Evolutionary conservation across 148 eudicot species (phyloP), one percentile per base, ranked within the genome.

Genomic region (Hydrangea macrophylla): DNA sequence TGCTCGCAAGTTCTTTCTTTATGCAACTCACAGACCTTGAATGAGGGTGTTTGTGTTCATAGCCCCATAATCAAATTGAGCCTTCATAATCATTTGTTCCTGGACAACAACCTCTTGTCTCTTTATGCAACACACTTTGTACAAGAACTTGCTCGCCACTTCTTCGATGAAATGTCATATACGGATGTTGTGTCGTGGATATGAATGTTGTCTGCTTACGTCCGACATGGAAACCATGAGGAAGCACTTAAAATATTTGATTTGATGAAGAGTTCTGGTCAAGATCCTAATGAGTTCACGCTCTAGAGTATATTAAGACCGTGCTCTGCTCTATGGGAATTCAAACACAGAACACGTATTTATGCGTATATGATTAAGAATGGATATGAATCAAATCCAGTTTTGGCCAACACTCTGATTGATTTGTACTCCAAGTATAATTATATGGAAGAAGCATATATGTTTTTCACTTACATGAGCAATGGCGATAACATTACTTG

Each of bases 141-240:
- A 9, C 30, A 10, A 22, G 51, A 61, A 37, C 31, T 37, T 61
- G 65, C 65, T 22, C 65, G 65, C 65, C 65, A 61, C 26, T 24
- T 61, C 28, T 61, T 61, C 24, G 65, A 61, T 13, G 65, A 61
- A 61, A 61, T 61, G 65, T 51, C 51, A 25, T 15, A 37, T 1
- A 61, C 25, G 28, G 65, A 61, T 61, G 50, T 61, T 36, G 65
- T 61, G 28, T 61, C 65, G n/a, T 61, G 65, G 65, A 24, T 51
- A 22, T 33, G 31, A 2, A 61, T 61, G 65, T 1, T 61, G 30
- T 61, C 65, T 24, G 65, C 65, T 61, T 61, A 39, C 30, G 40
- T 25, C 18, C 40, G 28, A n/a, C 27, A 24, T 11, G 40, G 25
- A 25, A 25, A 61, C 40, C 65, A 61, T 24, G 32, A 61, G 51